Evolutionary conservation across 2,329 filamentous ascomycete species (phyloP).

Genomic region (Fusarium sp.): DNA sequence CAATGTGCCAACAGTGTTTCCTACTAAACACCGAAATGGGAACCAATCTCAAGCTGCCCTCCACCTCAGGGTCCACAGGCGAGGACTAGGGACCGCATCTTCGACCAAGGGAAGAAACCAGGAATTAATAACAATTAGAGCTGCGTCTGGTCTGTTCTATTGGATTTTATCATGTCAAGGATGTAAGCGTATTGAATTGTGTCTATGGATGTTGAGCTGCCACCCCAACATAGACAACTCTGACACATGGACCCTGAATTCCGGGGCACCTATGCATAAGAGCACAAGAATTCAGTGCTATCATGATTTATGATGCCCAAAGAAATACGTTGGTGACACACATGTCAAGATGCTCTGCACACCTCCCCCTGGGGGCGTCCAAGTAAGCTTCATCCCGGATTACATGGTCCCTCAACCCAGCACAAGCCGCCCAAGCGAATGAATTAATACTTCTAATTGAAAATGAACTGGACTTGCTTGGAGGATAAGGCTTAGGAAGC

Average conservation of each 20-base stretch:
- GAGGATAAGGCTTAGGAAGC: neutral
- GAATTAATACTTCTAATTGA: neutral
- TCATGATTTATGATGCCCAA: neutral
- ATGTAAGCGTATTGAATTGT: neutral
- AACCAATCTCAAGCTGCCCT: neutral
- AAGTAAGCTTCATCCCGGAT: neutral
- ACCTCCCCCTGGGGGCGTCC: neutral
- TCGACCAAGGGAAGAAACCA: neutral
- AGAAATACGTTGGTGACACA: neutral
- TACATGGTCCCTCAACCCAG: neutral
- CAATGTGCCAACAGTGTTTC: neutral
- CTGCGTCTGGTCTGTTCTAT: rapidly evolving
- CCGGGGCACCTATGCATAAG: neutral
- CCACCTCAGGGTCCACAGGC: neutral
- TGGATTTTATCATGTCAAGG: neutral
- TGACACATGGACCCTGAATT: neutral
- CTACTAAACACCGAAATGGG: neutral
- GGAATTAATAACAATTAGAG: neutral
- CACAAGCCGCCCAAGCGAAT: neutral
- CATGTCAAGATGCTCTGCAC: neutral
- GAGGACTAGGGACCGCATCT: neutral
- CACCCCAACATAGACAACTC: neutral
- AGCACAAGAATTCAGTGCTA: neutral
- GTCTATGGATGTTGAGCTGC: neutral
- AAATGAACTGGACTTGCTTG: rapidly evolving